Conservation (phyloP, 208 protist species). For the Trypanosoma cruzi region DNA sequence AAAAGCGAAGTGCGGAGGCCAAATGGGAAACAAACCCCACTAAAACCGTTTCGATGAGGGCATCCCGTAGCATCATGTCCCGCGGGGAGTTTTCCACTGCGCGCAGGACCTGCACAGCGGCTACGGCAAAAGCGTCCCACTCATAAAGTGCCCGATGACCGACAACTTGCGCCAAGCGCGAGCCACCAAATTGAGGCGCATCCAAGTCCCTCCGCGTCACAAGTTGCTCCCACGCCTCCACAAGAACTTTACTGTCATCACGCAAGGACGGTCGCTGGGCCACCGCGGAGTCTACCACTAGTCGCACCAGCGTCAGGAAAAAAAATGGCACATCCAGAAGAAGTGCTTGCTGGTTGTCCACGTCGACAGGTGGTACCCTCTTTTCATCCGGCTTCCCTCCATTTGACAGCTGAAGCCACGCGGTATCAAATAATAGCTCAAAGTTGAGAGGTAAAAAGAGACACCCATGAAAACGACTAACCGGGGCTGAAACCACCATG, state of each 20-base stretch:
- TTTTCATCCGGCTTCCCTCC: background rate
- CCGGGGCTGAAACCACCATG: conserved; percentile 15
- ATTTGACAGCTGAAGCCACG: background rate
- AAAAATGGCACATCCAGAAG: conserved; percentile 43
- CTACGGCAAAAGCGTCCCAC: conserved; percentile 48
- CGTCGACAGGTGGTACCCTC: too few relatives aligned
- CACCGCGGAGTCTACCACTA: conserved; percentile 59
- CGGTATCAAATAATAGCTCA: conserved; percentile 37
- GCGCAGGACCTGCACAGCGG: conserved; percentile 42
- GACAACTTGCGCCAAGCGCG: conserved; percentile 38
- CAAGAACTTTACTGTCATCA: conserved; percentile 31
- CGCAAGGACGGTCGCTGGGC: conserved; percentile 61
- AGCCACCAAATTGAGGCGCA: conserved; percentile 37
- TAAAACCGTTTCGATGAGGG: conserved; percentile 55
- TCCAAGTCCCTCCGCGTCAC: conserved; percentile 6
- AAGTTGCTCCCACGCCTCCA: conserved; percentile 68
- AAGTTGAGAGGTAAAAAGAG: conserved; percentile 66
- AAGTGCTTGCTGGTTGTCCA: background rate
- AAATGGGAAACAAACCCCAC: conserved; percentile 52
- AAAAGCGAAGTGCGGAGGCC: conserved; percentile 57
- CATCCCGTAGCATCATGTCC: conserved; percentile 42
- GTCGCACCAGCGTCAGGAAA: conserved; percentile 51
- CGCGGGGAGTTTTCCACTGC: conserved; percentile 33
- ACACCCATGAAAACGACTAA: conserved; percentile 32
- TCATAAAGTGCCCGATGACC: conserved; percentile 41